Conservation (phyloP, 495 filamentous ascomycete species). For the Oidiodendron maius region DNA sequence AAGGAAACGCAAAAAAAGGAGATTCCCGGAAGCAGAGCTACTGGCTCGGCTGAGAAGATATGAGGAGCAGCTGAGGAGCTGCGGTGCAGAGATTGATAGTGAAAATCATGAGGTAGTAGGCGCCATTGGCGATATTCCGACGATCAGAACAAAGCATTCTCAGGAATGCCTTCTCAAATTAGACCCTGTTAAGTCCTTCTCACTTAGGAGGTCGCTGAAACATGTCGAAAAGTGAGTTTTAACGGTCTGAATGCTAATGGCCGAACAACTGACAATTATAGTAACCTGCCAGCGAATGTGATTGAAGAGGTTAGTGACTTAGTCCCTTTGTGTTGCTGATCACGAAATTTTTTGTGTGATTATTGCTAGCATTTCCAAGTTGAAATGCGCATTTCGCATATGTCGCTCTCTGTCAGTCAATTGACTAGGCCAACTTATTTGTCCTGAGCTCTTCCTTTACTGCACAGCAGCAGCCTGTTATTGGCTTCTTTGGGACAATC, state of each 20-base stretch:
- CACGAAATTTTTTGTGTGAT: neutral
- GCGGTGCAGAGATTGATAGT: conserved; percentile 17
- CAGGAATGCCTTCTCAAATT: neutral
- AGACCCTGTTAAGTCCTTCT: neutral
- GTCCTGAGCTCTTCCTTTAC: neutral
- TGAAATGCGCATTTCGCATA: neutral
- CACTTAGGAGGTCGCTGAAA: neutral
- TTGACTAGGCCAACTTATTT: no score
- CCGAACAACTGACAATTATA: neutral
- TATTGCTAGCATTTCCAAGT: neutral
- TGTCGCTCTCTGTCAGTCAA: neutral
- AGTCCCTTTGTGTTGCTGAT: neutral
- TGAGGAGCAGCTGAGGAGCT: conserved; percentile 24
- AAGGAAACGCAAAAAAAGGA: conserved; percentile 36
- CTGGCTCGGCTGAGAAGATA: conserved; percentile 29
- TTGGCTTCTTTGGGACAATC: no score
- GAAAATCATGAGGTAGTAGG: neutral
- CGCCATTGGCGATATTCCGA: conserved; percentile 5
- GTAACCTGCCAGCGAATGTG: neutral
- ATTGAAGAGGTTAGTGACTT: neutral
- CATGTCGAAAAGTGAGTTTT: neutral
- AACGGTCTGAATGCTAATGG: neutral
- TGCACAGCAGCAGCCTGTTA: neutral
- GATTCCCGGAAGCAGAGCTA: conserved; percentile 24
- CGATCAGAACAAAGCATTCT: neutral